Base-by-base conservation (phyloP, 2,329 filamentous ascomycete species). In the Penicillium sp. region DNA sequence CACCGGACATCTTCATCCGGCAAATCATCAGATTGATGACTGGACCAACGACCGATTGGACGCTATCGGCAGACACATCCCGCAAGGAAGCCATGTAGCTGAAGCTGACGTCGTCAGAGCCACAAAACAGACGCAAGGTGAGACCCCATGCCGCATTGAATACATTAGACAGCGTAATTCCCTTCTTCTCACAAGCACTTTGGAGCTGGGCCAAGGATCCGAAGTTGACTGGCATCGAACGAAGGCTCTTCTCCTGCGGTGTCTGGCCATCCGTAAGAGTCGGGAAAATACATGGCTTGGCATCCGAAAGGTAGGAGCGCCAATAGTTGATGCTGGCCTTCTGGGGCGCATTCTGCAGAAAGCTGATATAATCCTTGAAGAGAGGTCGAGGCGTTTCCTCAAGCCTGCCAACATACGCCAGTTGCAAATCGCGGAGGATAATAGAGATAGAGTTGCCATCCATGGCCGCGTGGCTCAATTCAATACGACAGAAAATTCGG, bases 71-170 rank as follows among this genome's bases (percentile, higher is more conserved):
- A n/a, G 76, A 57, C 0, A 72, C 66, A 50, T 80, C 78, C 55
- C 79, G 65, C 14, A 78, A 71, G 1, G 73, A 75, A 7, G 72
- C 62, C 49, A 80, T 73, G 59, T 80, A 81, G 11, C 77, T 78
- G 60, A 83, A 82, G 19, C 73, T 78, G 0, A 92, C 82, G 14
- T 97, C 83, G 19, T 95, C 77, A 0, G 92, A 92, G 8, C 91
- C 80, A 0, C 85, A 85, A 62, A 83, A 75, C 31, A 78, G 78
- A 19, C 83, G 81, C 1, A 96, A 75, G 0, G 86, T 85, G 1
- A 84, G 80, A 0, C 86, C 76, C 89, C 93, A 96, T 2, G 87
- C 80, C 3, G 89, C 87, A 71, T 96, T 89, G 3, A 93, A 78
- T 0, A 77, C 74, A 56, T 81, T 83, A 2, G 81, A 77, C 2